Percentiles rank a stretch among this genome's conserved stretches.
phyloP scores from a whole-genome alignment of 257 asterid species.

The Primulina huaijiensis region DNA sequence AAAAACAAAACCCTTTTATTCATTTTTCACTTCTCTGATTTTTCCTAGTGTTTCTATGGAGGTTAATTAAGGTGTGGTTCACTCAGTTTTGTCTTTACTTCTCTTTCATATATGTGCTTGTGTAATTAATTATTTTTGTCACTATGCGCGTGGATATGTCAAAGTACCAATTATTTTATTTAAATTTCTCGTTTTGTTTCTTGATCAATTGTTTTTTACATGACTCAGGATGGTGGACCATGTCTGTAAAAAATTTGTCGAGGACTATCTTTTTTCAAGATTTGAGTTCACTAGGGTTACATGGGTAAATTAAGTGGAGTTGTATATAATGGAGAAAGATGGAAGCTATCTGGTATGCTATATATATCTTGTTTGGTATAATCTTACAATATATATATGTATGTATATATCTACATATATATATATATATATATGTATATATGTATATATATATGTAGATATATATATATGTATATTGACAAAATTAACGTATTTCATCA shows the following conservation, averaged over 20 bases:
- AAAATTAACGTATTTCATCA: not conserved
- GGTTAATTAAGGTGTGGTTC: constrained; percentile 21
- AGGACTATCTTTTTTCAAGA: constrained; percentile 24
- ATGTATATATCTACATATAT: no score
- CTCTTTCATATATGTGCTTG: constrained; percentile 20
- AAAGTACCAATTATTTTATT: constrained; percentile 26
- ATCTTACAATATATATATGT: no score
- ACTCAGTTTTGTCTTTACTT: constrained; percentile 24
- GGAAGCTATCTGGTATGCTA: constrained; percentile 53
- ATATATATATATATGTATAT: no score
- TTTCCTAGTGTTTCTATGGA: constrained; percentile 10
- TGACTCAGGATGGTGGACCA: constrained; percentile 47
- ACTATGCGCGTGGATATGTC: constrained; percentile 22
- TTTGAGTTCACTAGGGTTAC: constrained; percentile 35
- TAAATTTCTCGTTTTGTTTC: constrained; percentile 1
- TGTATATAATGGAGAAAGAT: constrained; percentile 59
- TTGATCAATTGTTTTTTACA: constrained; percentile 1
- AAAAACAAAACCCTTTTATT: constrained; percentile 5
- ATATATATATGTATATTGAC: not conserved
- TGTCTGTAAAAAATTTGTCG: constrained; percentile 25
- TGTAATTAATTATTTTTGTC: constrained; percentile 33
- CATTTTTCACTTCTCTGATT: constrained; percentile 13
- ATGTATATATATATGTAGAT: no score
- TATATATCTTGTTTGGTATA: not conserved
- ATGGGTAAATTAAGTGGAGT: not conserved